Percentiles rank a stretch among this genome's conserved stretches.
These are phyloP conservation scores for Mycosphaerella sp. DNA, from an alignment of 2,329 filamentous ascomycete genomes.

Conservation along the genomic window DNA sequence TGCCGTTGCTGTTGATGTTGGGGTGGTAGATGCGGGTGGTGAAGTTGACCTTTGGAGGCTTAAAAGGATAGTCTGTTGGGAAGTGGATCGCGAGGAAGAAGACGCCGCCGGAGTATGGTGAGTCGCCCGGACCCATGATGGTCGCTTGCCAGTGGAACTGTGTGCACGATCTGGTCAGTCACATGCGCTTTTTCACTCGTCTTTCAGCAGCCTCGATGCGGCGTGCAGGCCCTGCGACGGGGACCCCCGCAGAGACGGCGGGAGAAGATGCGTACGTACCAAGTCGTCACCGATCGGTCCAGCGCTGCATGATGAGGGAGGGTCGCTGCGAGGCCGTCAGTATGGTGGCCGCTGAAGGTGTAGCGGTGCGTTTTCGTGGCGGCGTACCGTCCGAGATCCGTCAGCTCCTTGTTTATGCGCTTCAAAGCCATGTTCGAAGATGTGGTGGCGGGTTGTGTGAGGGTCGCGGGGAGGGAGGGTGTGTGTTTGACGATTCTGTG, in stretches of 20 bases:
- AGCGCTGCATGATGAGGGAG: slow-evolving; percentile 96
- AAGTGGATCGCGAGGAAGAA: slow-evolving; percentile 99
- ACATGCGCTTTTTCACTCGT: slow-evolving; percentile 7
- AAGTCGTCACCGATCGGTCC: slow-evolving; percentile 95
- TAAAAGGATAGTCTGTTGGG: slow-evolving; percentile 99
- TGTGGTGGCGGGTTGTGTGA: slow-evolving; percentile 1
- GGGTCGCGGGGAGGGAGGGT: slow-evolving; percentile 1
- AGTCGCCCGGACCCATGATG: slow-evolving; percentile 98
- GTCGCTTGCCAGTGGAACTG: slow-evolving; percentile 99
- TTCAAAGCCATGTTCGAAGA: slow-evolving; percentile 67
- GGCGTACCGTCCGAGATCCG: slow-evolving; percentile 74
- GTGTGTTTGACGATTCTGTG: slow-evolving; percentile 6
- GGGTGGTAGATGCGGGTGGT: slow-evolving; percentile 99
- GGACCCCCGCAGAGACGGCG: not conserved
- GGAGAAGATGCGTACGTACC: slow-evolving; percentile 55
- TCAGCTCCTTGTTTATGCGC: slow-evolving; percentile 87
- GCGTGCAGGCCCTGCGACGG: slow-evolving; percentile 10
- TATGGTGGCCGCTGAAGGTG: slow-evolving; percentile 9
- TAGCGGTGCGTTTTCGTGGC: slow-evolving; percentile 15
- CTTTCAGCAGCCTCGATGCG: slow-evolving; percentile 5
- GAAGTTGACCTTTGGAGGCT: slow-evolving; percentile 99
- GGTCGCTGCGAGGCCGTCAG: slow-evolving; percentile 62
- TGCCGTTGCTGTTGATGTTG: slow-evolving; percentile 99
- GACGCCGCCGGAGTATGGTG: slow-evolving; percentile 94
- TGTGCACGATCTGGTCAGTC: slow-evolving; percentile 17